Evolutionary conservation across 192 early-diverging fungal species (phyloP).

Genomic region (Rhizoclosmatium sp.): DNA sequence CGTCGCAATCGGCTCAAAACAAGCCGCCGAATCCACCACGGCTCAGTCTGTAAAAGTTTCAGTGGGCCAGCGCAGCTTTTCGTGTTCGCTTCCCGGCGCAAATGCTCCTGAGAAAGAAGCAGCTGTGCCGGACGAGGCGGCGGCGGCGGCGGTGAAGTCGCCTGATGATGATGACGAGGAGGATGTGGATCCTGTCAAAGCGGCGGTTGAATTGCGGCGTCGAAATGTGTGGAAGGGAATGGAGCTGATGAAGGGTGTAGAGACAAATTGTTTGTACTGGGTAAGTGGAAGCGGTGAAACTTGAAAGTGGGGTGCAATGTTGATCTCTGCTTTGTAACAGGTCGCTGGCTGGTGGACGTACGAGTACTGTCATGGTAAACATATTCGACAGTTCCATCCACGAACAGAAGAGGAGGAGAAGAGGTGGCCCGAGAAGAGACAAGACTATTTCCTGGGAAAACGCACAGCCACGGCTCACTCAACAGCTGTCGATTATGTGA

Average conservation of each 20-base stretch:
- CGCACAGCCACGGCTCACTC: background rate
- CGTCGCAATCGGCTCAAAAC: background rate
- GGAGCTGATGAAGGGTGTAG: background rate
- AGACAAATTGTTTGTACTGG: conserved; percentile 5
- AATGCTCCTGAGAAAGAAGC: background rate
- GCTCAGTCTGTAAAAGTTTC: background rate
- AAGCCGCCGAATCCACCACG: background rate
- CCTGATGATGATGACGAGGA: conserved; percentile 13
- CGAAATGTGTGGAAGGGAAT: conserved; percentile 13
- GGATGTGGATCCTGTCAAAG: background rate
- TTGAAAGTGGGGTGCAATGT: too few species aligned
- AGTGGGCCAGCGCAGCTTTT: background rate
- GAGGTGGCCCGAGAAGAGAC: conserved; percentile 27
- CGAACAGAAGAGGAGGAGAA: conserved; percentile 44
- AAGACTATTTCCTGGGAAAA: conserved; percentile 44
- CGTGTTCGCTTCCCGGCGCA: background rate
- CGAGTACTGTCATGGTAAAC: conserved; percentile 78
- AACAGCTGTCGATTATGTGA: conserved; percentile 16
- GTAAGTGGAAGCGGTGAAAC: background rate
- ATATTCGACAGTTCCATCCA: conserved; percentile 72
- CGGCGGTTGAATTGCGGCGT: background rate
- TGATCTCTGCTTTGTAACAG: background rate
- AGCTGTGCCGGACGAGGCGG: background rate
- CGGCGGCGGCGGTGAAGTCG: background rate
- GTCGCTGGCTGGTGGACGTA: conserved; percentile 78